Conservation (phyloP, 306 rosid species). For the Castanea mollissima region DNA sequence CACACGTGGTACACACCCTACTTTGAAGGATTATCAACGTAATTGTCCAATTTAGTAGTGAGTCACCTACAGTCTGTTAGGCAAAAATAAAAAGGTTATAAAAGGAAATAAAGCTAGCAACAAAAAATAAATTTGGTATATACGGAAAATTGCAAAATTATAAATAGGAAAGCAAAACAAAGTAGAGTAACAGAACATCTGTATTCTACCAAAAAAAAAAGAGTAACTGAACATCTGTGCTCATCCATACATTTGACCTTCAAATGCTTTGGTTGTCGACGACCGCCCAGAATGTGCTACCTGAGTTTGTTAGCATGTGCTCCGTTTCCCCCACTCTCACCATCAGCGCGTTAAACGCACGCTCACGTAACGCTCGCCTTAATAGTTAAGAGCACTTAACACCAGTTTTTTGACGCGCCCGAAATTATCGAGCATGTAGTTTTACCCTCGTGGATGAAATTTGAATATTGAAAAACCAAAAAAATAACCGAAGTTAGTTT, state of each 20-base stretch:
- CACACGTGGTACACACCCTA: background rate
- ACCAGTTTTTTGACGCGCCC: background rate
- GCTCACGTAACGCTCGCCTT: background rate
- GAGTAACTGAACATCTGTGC: slow-evolving; percentile 29
- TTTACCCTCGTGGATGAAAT: background rate
- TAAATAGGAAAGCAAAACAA: slow-evolving; percentile 17
- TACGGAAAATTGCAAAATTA: background rate
- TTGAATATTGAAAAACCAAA: background rate
- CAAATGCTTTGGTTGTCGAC: slow-evolving; percentile 9
- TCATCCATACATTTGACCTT: slow-evolving; percentile 40
- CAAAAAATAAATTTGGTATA: background rate
- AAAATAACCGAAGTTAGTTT: slow-evolving; percentile 28
- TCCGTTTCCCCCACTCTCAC: background rate
- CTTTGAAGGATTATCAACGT: background rate
- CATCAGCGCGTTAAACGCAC: background rate
- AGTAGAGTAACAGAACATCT: slow-evolving; percentile 14
- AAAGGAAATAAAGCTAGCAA: background rate
- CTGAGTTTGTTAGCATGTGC: slow-evolving; percentile 27
- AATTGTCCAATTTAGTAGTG: background rate
- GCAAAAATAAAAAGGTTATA: too few species aligned
- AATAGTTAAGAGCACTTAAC: too few species aligned
- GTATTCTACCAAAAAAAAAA: slow-evolving; percentile 1
- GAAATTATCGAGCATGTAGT: background rate
- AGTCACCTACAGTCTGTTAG: background rate
- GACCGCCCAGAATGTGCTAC: slow-evolving; percentile 26